Conservation (phyloP, 2,329 filamentous ascomycete genomes). For the Pseudomassariella vexata region DNA sequence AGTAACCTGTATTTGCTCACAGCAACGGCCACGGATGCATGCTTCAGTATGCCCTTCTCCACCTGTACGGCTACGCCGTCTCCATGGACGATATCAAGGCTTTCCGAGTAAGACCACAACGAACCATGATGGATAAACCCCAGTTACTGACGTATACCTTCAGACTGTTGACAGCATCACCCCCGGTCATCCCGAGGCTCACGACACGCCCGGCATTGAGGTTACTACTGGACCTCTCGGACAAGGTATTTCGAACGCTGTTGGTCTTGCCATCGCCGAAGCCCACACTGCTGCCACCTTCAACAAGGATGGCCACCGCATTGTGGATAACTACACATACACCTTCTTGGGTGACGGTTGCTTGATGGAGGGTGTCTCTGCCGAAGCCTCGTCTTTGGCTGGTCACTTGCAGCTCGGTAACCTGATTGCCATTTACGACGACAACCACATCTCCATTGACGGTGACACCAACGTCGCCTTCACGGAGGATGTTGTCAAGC, state of each 20-base stretch:
- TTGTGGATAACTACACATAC: slow-evolving; percentile 97
- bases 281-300: slow-evolving; percentile 84
- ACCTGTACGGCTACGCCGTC: slow-evolving; percentile 88
- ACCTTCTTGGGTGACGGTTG: slow-evolving; percentile 96
- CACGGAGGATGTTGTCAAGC: slow-evolving; percentile 92
- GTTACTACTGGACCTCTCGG: slow-evolving; percentile 97
- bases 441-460: slow-evolving; percentile 96
- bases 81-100: slow-evolving; percentile 87
- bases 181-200: slow-evolving; percentile 91
- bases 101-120: slow-evolving; percentile 73
- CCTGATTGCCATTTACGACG: slow-evolving; percentile 93
- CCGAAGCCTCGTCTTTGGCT: slow-evolving; percentile 85
- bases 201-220: slow-evolving; percentile 95
- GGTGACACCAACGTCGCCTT: slow-evolving; percentile 94
- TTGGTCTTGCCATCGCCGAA: slow-evolving; percentile 96
- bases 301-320: slow-evolving; percentile 92
- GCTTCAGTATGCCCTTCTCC: slow-evolving; percentile 97
- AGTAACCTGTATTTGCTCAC: slow-evolving; percentile 12
- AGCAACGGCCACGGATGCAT: slow-evolving; percentile 99
- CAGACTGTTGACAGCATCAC: slow-evolving; percentile 65
- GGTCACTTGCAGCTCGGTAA: slow-evolving; percentile 97
- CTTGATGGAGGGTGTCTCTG: slow-evolving; percentile 95
- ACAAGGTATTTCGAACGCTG: slow-evolving; percentile 94
- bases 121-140: neutral
- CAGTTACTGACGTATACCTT: slow-evolving; percentile 10